Evolutionary conservation across 768 basidiomycete genomes (phyloP).

Genomic region (Tulasnella sp.): DNA sequence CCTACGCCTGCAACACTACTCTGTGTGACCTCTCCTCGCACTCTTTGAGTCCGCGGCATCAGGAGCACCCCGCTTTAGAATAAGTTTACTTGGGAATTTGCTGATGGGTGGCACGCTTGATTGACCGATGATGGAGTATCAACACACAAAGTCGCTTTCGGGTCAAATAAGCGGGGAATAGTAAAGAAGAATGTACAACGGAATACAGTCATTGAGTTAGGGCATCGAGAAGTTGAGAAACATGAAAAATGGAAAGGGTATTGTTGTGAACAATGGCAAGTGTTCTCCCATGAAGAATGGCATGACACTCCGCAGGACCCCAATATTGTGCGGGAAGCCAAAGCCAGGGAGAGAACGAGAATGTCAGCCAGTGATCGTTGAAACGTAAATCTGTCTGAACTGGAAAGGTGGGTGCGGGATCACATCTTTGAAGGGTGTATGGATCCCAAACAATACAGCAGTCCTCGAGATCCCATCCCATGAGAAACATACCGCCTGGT

Average conservation of each 20-base stretch:
- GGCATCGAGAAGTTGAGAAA: neutral
- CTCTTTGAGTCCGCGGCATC: too few relatives aligned
- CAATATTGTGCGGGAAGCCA: neutral
- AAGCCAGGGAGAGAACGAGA: neutral
- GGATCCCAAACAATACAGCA: neutral
- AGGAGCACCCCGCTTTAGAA: neutral
- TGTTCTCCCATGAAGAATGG: neutral
- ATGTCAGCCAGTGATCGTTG: neutral
- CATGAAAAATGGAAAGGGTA: neutral
- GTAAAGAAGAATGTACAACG: too few relatives aligned
- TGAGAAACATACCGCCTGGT: neutral
- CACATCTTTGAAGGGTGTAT: neutral
- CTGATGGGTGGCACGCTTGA: neutral
- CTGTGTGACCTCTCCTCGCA: too few relatives aligned
- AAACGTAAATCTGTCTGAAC: neutral
- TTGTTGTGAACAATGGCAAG: neutral
- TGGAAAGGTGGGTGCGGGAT: neutral
- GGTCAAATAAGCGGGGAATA: too few relatives aligned
- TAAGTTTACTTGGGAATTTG: neutral
- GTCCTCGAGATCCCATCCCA: neutral
- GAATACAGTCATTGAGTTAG: too few relatives aligned
- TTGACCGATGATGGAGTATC: too few relatives aligned
- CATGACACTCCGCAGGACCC: neutral
- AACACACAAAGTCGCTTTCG: too few relatives aligned
- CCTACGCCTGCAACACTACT: too few relatives aligned